A percentile compares a stretch with the other conserved stretches of the same genome.
Evolutionary conservation across 495 filamentous ascomycete species (phyloP).

Genomic region (Melanomma pulvis-pyrius): DNA sequence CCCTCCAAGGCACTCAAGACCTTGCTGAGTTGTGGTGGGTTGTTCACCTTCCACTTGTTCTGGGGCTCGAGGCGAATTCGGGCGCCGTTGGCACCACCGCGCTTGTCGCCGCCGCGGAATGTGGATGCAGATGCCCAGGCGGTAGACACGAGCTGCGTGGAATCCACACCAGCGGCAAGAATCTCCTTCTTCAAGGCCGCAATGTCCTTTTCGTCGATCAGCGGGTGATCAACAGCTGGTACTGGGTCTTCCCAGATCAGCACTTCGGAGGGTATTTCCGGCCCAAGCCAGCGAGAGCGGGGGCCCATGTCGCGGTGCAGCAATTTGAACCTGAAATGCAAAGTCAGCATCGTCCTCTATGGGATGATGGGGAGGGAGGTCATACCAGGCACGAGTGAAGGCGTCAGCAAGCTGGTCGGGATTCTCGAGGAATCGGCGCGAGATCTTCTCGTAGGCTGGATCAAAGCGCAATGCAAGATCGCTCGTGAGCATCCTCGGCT

Average conservation of each 20-base stretch:
- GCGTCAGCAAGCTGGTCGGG: constrained; percentile 66
- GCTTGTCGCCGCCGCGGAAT: constrained; percentile 76
- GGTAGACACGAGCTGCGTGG: constrained; percentile 59
- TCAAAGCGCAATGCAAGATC: constrained; percentile 72
- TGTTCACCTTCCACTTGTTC: constrained; percentile 69
- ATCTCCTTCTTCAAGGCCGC: constrained; percentile 66
- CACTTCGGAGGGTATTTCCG: constrained; percentile 66
- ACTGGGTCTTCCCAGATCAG: constrained; percentile 69
- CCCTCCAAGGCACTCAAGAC: constrained; percentile 61
- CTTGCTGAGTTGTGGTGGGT: constrained; percentile 60
- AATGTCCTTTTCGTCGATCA: constrained; percentile 62
- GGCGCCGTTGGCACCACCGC: constrained; percentile 73
- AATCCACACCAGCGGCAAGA: constrained; percentile 57
- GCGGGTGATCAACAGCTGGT: constrained; percentile 56
- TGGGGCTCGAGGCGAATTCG: constrained; percentile 72
- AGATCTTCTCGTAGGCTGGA: constrained; percentile 71
- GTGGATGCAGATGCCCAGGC: constrained; percentile 73
- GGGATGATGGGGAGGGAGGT: no score
- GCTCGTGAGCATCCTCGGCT: constrained; percentile 68
- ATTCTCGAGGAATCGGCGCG: constrained; percentile 65
- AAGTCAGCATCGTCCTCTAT: no score
- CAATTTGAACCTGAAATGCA: constrained; percentile 74
- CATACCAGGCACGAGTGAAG: constrained; percentile 72
- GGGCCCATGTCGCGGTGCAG: constrained; percentile 75
- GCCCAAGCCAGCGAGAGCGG: constrained; percentile 66